Evolutionary conservation across 768 basidiomycete genomes (phyloP), one percentile per base, ranked within the genome.

Genomic region (Mycena metata): DNA sequence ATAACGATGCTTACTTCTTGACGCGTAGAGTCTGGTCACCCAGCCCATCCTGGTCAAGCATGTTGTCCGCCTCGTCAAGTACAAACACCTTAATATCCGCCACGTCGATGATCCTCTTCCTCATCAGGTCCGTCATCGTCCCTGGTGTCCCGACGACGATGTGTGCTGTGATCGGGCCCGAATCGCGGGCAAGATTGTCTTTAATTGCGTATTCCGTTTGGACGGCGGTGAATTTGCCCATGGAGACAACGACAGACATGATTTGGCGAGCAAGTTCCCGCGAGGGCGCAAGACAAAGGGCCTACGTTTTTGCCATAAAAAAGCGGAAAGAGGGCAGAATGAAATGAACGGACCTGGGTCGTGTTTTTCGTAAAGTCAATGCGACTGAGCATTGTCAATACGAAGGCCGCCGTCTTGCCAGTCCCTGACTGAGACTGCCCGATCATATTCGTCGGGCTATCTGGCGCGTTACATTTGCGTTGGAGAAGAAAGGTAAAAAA

Each of bases 371-470:
- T 84, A 73, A 92, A 96, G 80, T 98, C 95, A 52, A 99, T 87
- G 45, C 97, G 90, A 77, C 93, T 96, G 17, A 99, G 87, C 96
- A 99, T 99, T 13, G 97, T 96, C 55, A 99, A 85, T 15, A 96
- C 95, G 78, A 99, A 99, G 12, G 98, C 98, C 5, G 98, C 98
- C 3, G 98, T 99, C 83, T 99, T 99, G 55, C 98, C 98, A 11
- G 98, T 99, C 43, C 98, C 98, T 39, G 98, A 99, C 76, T 99
- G 98, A 58, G 96, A 99, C 82, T 99, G 98, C 19, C 96, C 98
- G 76, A 99, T 99, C 92, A 99, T 96, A 81, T 99, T 99, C 59
- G 91, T 92, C 13, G 97, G 93, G n/a, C 97, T 99, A 65, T 69
- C 39, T 63, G 17, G 47, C 66, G 47, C 21, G 60, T 73, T 21